Conservation (phyloP, 148 eudicot species). For the Tetragonia tetragonoides region DNA sequence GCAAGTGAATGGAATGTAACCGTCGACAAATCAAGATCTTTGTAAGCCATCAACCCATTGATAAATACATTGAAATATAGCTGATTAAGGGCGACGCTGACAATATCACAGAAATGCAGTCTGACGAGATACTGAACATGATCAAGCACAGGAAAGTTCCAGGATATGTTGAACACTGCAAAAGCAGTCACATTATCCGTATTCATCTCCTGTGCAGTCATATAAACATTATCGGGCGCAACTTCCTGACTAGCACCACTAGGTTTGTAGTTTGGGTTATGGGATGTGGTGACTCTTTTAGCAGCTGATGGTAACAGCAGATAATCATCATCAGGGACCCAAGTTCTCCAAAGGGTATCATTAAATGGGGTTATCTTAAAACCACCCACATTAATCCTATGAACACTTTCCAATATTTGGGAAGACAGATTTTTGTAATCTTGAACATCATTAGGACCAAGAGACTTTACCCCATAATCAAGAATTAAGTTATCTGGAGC, state of each 20-base stretch:
- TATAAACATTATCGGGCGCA: slow-evolving; percentile 81
- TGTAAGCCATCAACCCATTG: slow-evolving; percentile 61
- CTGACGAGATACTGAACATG: slow-evolving; percentile 58
- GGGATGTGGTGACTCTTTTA: slow-evolving; percentile 37
- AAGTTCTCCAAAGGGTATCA: slow-evolving; percentile 93
- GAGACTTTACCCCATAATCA: slow-evolving; percentile 46
- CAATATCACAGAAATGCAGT: slow-evolving; percentile 74
- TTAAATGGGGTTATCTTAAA: slow-evolving; percentile 72
- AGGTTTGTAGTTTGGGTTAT: slow-evolving; percentile 48
- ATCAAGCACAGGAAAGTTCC: slow-evolving; percentile 67
- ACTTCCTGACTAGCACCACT: slow-evolving; percentile 64
- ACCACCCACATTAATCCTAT: slow-evolving; percentile 95
- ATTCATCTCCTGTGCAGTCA: slow-evolving; percentile 92
- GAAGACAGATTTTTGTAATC: slow-evolving; percentile 53
- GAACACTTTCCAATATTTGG: slow-evolving; percentile 57
- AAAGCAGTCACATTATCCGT: slow-evolving; percentile 34
- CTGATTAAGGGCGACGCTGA: slow-evolving; percentile 57
- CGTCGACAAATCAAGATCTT: slow-evolving; percentile 75
- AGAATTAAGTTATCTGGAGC: slow-evolving; percentile 65
- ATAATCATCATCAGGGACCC: slow-evolving; percentile 84
- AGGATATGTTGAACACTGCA: slow-evolving; percentile 62
- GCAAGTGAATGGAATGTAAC: slow-evolving; percentile 49
- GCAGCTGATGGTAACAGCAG: slow-evolving; percentile 70
- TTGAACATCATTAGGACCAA: slow-evolving; percentile 39
- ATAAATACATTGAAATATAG: slow-evolving; percentile 77